Evolutionary conservation across 257 asterid genomes (phyloP).

Genomic region (Capsicum pubescens): DNA sequence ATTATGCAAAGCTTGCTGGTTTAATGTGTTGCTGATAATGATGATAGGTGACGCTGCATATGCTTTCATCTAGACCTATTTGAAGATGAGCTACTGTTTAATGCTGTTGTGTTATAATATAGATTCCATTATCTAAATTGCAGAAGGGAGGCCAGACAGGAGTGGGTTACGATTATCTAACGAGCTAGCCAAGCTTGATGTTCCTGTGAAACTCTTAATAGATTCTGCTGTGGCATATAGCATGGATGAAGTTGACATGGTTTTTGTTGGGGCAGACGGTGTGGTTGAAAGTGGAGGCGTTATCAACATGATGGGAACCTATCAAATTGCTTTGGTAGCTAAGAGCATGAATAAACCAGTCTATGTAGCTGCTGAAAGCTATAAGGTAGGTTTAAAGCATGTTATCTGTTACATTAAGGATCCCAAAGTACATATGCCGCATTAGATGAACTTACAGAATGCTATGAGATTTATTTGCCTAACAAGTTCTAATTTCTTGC

Average conservation of each 20-base stretch:
- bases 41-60: neutral
- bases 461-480: neutral
- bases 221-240: constrained; percentile 97
- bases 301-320: constrained; percentile 97
- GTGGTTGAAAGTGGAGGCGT: constrained; percentile 96
- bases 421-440: neutral
- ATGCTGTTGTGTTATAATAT: neutral
- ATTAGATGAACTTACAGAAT: constrained; percentile 1
- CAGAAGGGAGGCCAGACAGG: constrained; percentile 98
- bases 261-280: constrained; percentile 94
- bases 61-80: neutral
- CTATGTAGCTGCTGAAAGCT: constrained; percentile 95
- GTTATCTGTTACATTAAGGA: neutral
- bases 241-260: constrained; percentile 98
- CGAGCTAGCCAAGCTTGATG: constrained; percentile 85
- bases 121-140: constrained; percentile 37
- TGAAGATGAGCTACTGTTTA: neutral
- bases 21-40: neutral
- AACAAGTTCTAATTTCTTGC: constrained; percentile 29
- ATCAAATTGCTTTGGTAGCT: constrained; percentile 92
- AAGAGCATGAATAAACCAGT: constrained; percentile 97
- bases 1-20: neutral
- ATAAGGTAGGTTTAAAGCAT: constrained; percentile 58
- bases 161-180: constrained; percentile 77
- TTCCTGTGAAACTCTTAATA: constrained; percentile 88